Evolutionary conservation across 1,284 basidiomycete genomes (phyloP), one percentile per base, ranked within the genome.

Genomic region (Ustanciosporium gigantosporum): DNA sequence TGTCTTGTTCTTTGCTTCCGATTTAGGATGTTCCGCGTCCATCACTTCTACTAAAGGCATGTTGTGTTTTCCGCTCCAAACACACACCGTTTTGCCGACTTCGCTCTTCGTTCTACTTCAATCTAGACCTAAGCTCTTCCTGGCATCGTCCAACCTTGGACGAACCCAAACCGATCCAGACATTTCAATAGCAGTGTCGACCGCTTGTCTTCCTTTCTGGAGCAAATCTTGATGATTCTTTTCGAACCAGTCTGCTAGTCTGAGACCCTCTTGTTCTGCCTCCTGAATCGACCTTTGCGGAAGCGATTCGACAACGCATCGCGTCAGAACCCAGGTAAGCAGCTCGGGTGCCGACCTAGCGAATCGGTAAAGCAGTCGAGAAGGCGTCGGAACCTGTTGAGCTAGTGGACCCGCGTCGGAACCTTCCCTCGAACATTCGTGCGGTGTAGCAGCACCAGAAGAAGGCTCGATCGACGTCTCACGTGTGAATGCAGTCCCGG

Each of bases 81-180:
- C n/a, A n/a, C n/a, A n/a, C n/a, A n/a, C n/a, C n/a, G n/a, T n/a
- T n/a, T n/a, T n/a, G n/a, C n/a, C n/a, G n/a, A n/a, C n/a, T n/a
- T n/a, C n/a, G n/a, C n/a, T n/a, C n/a, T n/a, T n/a, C n/a, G n/a
- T n/a, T n/a, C n/a, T n/a, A n/a, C n/a, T n/a, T n/a, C n/a, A 62
- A 2, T 57, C 46, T 9, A 62, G 11, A 0, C 59, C 53, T 19
- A 62, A 24, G 36, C 59, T 62, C 42, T 39, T 57, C 31, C 59
- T 41, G 2, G 74, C 74, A 19, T 74, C 73, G 32, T 76, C 67
- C 9, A 76, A 37, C 19, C 73, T 58, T 1, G 74, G 74, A 5
- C 66, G 38, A 3, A 76, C 74, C 74, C 74, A 76, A 3, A 67
- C 55, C 32, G 56, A 64, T 2, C 74, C 74, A 23, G 55, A 61